Evolutionary conservation across 2,329 filamentous ascomycete species (phyloP).

Genomic region (Cordyceps tenuipes): DNA sequence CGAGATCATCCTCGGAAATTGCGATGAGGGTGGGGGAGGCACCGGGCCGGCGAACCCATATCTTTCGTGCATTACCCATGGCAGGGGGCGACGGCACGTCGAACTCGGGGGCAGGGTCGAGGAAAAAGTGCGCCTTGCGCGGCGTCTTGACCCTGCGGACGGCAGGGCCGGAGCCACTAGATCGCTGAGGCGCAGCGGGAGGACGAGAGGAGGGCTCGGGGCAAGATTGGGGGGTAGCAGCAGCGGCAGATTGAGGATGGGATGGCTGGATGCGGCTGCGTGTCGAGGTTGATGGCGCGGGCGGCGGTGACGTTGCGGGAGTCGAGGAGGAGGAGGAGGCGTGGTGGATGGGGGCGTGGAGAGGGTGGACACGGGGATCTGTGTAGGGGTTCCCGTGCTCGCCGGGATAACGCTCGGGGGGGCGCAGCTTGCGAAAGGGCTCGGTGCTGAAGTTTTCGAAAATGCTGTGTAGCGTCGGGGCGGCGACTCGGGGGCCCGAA

Average conservation of each 20-base stretch:
- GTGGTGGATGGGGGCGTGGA: conserved; percentile 16
- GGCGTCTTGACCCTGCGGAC: conserved; percentile 14
- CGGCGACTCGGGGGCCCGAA: conserved; percentile 15
- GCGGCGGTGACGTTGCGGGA: background rate
- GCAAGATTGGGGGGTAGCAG: background rate
- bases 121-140: conserved; percentile 11
- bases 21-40: conserved; percentile 82
- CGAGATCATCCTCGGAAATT: conserved; percentile 78
- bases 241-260: background rate
- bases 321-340: conserved; percentile 12
- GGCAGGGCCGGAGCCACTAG: conserved; percentile 21
- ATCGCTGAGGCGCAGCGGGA: background rate
- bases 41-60: conserved; percentile 87
- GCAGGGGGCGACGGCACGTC: conserved; percentile 19
- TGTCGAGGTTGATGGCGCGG: background rate
- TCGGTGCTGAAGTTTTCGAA: conserved; percentile 17
- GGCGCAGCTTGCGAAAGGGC: conserved; percentile 16
- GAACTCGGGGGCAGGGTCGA: conserved; percentile 25
- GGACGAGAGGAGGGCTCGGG: background rate
- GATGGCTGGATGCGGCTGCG: background rate
- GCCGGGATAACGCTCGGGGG: background rate
- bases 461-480: conserved; percentile 20
- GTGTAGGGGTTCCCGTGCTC: background rate
- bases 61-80: conserved; percentile 62
- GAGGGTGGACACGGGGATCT: conserved; percentile 20